Base-by-base conservation (phyloP, 1,284 basidiomycete genomes). In the Phylloporus sp. region DNA sequence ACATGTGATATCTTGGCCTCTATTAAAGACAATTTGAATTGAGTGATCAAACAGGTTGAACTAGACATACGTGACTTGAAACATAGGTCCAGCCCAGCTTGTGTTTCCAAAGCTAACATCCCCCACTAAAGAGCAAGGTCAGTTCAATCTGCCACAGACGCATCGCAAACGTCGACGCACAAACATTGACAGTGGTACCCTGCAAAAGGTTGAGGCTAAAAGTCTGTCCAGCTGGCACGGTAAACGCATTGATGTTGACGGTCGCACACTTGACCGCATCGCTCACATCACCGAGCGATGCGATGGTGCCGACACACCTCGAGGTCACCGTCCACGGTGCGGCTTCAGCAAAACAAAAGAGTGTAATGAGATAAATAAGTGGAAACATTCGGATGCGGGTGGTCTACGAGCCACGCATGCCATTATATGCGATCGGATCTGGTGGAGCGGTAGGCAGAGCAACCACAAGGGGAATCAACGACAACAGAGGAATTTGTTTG, bases 71-170 rank as follows among this genome's bases (percentile, higher is more conserved):
- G 0, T 57, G 56, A 80, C 23, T n/a, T 58, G 4, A 41, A 78
- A 71, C 47, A 87, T 72, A 12, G 86, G 85, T 23, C 86, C 86
- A 2, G 70, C 72, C 85, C 85, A 86, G 47, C 65, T 82, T 64
- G 1, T 0, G 19, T 65, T 71, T 19, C 81, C 85, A 70, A 88
- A 87, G 27, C 71, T 70, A 47, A 88, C 78, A 17, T 85, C 80
- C 17, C 86, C 86, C 65, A 81, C 85, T 87, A 49, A 11, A 29
- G 25, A 27, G 52, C 56, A 35, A 58, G 63, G 41, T n/a, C 5
- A 19, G 45, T 17, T 41, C 17, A 37, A 12, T 17, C 29, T 11
- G 25, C 37, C 8, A 17, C 1, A 47, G 58, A 60, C 27, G 7
- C 20, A 52, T 53, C 23, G 15, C 11, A n/a, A 23, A n/a, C 2